Evolutionary conservation across 345 rosid genomes (phyloP).

Genomic region (Cochlearia excelsa): DNA sequence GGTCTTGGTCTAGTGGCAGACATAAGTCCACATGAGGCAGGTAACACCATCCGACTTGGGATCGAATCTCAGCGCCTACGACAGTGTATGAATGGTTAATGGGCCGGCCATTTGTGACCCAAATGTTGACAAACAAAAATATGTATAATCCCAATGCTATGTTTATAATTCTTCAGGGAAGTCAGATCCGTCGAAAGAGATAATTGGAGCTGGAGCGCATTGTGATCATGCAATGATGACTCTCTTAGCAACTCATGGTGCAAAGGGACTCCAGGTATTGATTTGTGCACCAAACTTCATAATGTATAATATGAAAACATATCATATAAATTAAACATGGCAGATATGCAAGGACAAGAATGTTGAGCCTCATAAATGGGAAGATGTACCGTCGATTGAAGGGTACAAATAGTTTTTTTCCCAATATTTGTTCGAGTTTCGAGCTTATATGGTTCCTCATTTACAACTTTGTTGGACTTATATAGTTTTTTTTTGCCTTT

Average conservation of each 20-base stretch:
- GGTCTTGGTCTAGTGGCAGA: too few species aligned
- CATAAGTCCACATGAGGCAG: too few species aligned
- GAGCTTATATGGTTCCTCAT: too few species aligned
- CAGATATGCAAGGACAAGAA: conserved; percentile 85
- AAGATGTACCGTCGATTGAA: conserved; percentile 63
- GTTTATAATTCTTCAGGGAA: conserved; percentile 3
- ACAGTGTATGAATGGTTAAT: too few species aligned
- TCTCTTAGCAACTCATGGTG: conserved; percentile 73
- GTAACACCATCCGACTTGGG: too few species aligned
- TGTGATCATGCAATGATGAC: conserved; percentile 78
- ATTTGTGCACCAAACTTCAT: not conserved
- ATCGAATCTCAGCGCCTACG: too few species aligned
- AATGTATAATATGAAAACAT: too few species aligned
- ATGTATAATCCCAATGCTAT: too few species aligned
- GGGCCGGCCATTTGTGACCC: too few species aligned
- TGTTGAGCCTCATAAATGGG: conserved; percentile 64
- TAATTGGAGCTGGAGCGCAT: conserved; percentile 88
- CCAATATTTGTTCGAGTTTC: too few species aligned
- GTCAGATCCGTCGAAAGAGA: conserved; percentile 70
- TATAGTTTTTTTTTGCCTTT: not conserved
- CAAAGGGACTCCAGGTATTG: conserved; percentile 67
- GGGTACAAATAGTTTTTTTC: conserved; percentile 38
- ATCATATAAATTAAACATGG: not conserved
- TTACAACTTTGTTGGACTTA: not conserved
- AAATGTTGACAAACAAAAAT: too few species aligned